Evolutionary conservation across 495 filamentous ascomycete species (phyloP), one percentile per base, ranked within the genome.

Genomic region (Cercophora scortea): DNA sequence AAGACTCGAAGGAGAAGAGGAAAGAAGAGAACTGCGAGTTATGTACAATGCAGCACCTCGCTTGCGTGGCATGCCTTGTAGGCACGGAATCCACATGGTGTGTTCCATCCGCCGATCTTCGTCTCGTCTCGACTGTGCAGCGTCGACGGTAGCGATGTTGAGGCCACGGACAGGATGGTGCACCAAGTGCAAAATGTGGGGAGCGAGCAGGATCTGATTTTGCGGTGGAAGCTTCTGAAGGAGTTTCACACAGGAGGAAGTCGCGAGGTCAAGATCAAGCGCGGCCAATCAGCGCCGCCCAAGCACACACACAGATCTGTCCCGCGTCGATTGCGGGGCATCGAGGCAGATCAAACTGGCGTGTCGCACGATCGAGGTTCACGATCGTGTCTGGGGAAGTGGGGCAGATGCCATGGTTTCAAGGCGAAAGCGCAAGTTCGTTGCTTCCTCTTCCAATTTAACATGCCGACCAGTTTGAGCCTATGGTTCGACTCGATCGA

Each of bases 321-420:
- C 8, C 16, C 13, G 44, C 35, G 38, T 8, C 49, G 41, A 43
- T 15, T 25, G 17, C 18, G 39, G 52, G 45, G 47, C 43, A 40
- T 16, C 12, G 17, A 43, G 12, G 51, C 10, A 32, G 52, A 54
- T 54, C 52, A 54, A 44, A 54, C 52, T 12, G 39, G 13, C n/a
- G 33, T 32, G 52, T 54, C 46, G 50, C 52, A 49, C 36, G 36
- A 38, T 38, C 36, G 9, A 13, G 36, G 36, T 10, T 38, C 36
- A 5, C 25, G 25, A 25, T 25, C 25, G 25, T 2, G 25, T 25
- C 25, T 25, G 25, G 25, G 25, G 25, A 25, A 25, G 25, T 25
- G 25, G 25, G 25, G 25, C 25, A 25, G 25, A 2, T 25, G 25
- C 2, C 25, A 25, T 25, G 25, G 5, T 25, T 25, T 25, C 25